Conservation (phyloP, 805 yeast species). For the Suhomyces sp. region DNA sequence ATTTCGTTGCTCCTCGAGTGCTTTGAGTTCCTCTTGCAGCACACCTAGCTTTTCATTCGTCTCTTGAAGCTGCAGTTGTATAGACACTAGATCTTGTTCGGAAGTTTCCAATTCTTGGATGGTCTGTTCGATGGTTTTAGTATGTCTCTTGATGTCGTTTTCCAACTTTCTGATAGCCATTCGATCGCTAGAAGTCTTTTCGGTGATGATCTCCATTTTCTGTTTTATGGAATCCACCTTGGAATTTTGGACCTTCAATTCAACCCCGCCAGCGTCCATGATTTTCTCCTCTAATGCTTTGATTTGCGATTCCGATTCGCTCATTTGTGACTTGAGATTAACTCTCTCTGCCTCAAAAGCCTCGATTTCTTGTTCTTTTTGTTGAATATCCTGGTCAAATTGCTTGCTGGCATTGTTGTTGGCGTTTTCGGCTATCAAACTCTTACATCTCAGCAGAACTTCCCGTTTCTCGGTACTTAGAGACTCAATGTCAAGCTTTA, state of each 20-base stretch:
- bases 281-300: constrained; percentile 67
- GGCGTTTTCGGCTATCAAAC: constrained; percentile 39
- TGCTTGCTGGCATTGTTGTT: constrained; percentile 22
- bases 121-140: constrained; percentile 45
- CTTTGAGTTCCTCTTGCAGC: constrained; percentile 27
- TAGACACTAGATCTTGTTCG: constrained; percentile 21
- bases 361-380: constrained; percentile 22
- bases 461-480: constrained; percentile 52
- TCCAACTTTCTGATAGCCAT: constrained; percentile 57
- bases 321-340: constrained; percentile 51
- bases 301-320: constrained; percentile 55
- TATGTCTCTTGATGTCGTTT: constrained; percentile 58
- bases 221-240: constrained; percentile 75
- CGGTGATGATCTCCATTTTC: constrained; percentile 56
- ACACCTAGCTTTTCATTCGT: constrained; percentile 31
- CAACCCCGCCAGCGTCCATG: constrained; percentile 89
- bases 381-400: constrained; percentile 40
- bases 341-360: constrained; percentile 16
- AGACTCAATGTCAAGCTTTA: constrained; percentile 62
- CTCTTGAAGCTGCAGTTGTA: constrained; percentile 17
- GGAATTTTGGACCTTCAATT: constrained; percentile 72
- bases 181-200: constrained; percentile 56
- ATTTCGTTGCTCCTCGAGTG: constrained; percentile 37
- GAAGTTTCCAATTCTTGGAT: constrained; percentile 42
- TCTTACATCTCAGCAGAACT: constrained; percentile 42